These are phyloP conservation scores for Trichoderma reesei DNA, from an alignment of 495 filamentous ascomycete species.

Conservation along the genomic window DNA sequence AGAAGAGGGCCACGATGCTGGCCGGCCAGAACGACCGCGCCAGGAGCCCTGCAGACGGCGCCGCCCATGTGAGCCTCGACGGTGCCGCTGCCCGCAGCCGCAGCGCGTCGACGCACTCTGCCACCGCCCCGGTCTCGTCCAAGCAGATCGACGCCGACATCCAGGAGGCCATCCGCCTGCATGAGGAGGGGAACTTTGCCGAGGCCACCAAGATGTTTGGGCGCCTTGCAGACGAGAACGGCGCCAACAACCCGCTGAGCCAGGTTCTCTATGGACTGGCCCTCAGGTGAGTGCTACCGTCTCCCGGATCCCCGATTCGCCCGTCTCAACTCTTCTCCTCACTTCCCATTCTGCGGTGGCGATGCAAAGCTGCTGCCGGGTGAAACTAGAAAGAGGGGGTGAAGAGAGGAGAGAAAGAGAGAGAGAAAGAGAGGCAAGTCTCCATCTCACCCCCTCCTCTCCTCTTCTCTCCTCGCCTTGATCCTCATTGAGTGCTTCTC, in stretches of 20 bases:
- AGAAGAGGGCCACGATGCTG: conserved; percentile 78
- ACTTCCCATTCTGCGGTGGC: neutral
- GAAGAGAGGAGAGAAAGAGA: no score
- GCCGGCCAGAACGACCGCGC: conserved; percentile 53
- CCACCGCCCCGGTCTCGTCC: conserved; percentile 28
- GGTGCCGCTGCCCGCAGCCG: conserved; percentile 13
- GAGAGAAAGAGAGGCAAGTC: no score
- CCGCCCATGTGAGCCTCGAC: conserved; percentile 19
- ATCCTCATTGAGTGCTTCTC: neutral
- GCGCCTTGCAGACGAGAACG: conserved; percentile 72
- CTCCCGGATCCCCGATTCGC: conserved; percentile 9
- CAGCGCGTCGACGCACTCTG: conserved; percentile 16
- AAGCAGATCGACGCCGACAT: conserved; percentile 64
- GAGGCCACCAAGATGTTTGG: conserved; percentile 79
- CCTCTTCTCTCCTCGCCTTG: neutral
- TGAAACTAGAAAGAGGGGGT: neutral
- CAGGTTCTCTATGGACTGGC: conserved; percentile 96
- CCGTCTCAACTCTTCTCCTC: neutral
- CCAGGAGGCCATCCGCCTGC: conserved; percentile 89
- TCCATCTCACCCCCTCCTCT: no score
- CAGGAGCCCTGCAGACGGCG: conserved; percentile 25
- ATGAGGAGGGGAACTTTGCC: conserved; percentile 71
- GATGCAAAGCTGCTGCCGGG: neutral
- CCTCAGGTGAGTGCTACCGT: conserved; percentile 53
- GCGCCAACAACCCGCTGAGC: conserved; percentile 82